Base-by-base conservation (phyloP, 129 eudicot species). In the Sambucus nigra region DNA sequence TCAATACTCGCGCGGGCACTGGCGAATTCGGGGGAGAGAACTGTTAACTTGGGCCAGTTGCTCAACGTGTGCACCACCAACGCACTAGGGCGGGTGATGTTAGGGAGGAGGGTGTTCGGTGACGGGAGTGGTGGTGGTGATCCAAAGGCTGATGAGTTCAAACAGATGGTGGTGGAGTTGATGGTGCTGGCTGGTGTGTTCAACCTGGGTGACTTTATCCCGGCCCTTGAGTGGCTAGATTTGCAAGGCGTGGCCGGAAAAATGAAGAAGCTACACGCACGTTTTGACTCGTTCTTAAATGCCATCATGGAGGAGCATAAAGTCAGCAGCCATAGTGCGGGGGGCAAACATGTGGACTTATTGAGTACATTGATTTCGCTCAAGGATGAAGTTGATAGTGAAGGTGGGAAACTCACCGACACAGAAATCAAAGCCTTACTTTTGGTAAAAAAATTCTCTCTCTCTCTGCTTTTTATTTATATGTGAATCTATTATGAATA, bases 91-190 rank as follows among this genome's bases (percentile, higher is more conserved):
- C 87, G 89, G 5, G 95, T 82, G 63, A 74, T 79, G 86, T 50
- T 82, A 7, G 94, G 98, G 33, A 41, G 65, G 53, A 64, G 94
- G 46, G 95, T 91, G 5, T 76, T 91, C 2, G 83, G 75, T 2
- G 81, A 81, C 57, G 81, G 76, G 4, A 44, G 41, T 33, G 78
- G 66, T 0, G 69, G 72, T 4, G 72, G n/a, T 5, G 87, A 81
- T 25, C 39, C 52, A 0, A 73, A 81, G 56, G 81, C 98, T 12
- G 82, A 79, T 27, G 98, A 85, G 64, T 91, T 91, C 57, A 91
- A 86, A 47, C 67, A 63, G n/a, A 91, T 91, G 98, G 95, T 91
- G 63, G 84, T 79, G 59, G 95, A 91, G 74, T 14, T 86, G 38
- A 91, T 79, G 95, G 79, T 52, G 15, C 54, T 85, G 28, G 89